A percentile compares a stretch with the other conserved stretches of the same genome.
Conservation (phyloP, 2,329 filamentous ascomycete genomes). For the Lithohypha guttulata region DNA sequence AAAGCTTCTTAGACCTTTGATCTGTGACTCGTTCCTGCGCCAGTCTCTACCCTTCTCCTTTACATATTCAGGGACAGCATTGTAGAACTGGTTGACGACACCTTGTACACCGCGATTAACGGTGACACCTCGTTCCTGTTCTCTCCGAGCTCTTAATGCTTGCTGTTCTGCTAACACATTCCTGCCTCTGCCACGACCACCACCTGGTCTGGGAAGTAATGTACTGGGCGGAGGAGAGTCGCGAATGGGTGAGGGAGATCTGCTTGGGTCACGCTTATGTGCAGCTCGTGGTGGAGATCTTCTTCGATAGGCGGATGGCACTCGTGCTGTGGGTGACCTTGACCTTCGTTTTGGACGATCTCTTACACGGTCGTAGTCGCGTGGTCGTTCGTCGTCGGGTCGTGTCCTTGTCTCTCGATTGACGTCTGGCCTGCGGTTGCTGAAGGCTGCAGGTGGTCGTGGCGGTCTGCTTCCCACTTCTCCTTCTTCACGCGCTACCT, state of each 20-base stretch:
- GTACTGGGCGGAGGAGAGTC: constrained; percentile 33
- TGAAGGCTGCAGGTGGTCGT: constrained; percentile 12
- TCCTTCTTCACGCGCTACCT: constrained; percentile 19
- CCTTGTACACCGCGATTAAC: constrained; percentile 58
- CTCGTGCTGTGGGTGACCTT: constrained; percentile 14
- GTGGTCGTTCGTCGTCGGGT: constrained; percentile 14
- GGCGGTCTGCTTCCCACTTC: constrained; percentile 14
- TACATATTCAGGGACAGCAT: constrained; percentile 84
- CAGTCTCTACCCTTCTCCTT: constrained; percentile 86
- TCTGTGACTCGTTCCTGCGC: constrained; percentile 86
- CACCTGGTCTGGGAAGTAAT: constrained; percentile 35
- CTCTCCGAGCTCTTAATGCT: constrained; percentile 28
- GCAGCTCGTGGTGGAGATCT: constrained; percentile 22
- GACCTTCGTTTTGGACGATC: constrained; percentile 24
- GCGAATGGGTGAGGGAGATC: constrained; percentile 33
- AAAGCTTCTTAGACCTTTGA: constrained; percentile 86
- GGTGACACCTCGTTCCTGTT: constrained; percentile 25
- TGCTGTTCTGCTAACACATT: constrained; percentile 34
- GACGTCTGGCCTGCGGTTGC: constrained; percentile 19
- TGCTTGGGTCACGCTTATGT: constrained; percentile 30
- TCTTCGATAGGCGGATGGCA: constrained; percentile 13
- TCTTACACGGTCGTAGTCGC: constrained; percentile 11
- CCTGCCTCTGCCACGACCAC: constrained; percentile 35
- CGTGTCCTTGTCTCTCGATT: constrained; percentile 21
- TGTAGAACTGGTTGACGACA: constrained; percentile 88